Conservation (phyloP, 371 early-diverging fungal genomes). For the Rhizopus stolonifer region DNA sequence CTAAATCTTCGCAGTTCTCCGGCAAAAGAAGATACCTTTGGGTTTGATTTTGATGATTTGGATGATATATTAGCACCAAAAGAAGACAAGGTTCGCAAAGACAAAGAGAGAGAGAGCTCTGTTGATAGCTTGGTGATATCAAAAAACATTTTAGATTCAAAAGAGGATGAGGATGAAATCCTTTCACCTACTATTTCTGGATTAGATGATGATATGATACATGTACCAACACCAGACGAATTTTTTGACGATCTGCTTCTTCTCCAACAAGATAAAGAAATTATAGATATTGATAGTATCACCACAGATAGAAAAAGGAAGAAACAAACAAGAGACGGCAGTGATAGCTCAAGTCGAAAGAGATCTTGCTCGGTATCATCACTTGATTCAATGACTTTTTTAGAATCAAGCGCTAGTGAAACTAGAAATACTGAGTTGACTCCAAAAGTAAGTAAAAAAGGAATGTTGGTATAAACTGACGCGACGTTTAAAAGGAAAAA, state of each 20-base stretch:
- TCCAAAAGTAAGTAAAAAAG: not conserved
- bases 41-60: no score
- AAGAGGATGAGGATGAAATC: not conserved
- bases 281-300: not conserved
- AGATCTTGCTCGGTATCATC: not conserved
- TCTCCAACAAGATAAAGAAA: not conserved
- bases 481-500: not conserved
- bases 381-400: not conserved
- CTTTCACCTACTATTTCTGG: not conserved
- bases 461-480: not conserved
- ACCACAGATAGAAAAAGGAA: not conserved
- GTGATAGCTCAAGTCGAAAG: not conserved
- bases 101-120: no score
- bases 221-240: constrained; percentile 4
- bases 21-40: no score
- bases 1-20: no score
- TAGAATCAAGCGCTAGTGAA: no score
- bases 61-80: no score
- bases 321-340: not conserved
- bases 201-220: not conserved
- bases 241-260: constrained; percentile 18
- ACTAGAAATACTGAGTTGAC: not conserved
- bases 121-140: no score
- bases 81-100: no score
- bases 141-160: not conserved